Conservation (phyloP, 2,329 filamentous ascomycete species). For the Colletotrichum scovillei region DNA sequence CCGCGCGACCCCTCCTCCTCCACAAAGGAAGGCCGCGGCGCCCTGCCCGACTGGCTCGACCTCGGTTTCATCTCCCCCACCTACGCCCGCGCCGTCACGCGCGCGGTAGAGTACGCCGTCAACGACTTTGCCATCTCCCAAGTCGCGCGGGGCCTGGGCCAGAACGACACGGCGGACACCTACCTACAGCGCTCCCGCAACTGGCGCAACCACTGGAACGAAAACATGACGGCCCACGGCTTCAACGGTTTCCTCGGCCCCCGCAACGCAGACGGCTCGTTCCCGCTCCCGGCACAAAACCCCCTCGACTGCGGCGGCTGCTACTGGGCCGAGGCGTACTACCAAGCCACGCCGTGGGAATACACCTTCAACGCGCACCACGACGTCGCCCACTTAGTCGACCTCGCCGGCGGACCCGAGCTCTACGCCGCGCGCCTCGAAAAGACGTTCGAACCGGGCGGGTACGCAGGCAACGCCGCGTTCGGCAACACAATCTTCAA, state of each 20-base stretch:
- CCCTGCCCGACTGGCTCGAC: constrained; percentile 74
- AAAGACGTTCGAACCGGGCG: constrained; percentile 66
- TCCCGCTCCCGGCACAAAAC: constrained; percentile 65
- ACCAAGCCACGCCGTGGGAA: constrained; percentile 71
- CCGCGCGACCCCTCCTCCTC: constrained; percentile 67
- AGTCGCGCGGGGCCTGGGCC: constrained; percentile 69
- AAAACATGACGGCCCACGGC: constrained; percentile 64
- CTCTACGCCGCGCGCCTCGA: constrained; percentile 69
- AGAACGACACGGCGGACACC: constrained; percentile 60
- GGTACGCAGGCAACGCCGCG: constrained; percentile 51
- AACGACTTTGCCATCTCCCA: constrained; percentile 78
- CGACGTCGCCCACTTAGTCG: constrained; percentile 67
- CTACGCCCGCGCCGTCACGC: constrained; percentile 70
- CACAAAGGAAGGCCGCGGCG: constrained; percentile 75
- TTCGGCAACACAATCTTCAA: constrained; percentile 72
- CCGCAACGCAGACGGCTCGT: constrained; percentile 59
- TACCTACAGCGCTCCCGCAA: constrained; percentile 74
- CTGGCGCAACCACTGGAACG: constrained; percentile 80
- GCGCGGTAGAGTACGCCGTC: constrained; percentile 74
- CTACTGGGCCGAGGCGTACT: constrained; percentile 71
- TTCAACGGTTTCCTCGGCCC: constrained; percentile 77
- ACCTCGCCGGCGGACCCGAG: constrained; percentile 63
- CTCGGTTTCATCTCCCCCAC: constrained; percentile 74
- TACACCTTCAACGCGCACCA: constrained; percentile 78
- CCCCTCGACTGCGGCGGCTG: constrained; percentile 71